Evolutionary conservation across 2,329 filamentous ascomycete species (phyloP), one percentile per base, ranked within the genome.

Genomic region (Leptodontidium sp.): DNA sequence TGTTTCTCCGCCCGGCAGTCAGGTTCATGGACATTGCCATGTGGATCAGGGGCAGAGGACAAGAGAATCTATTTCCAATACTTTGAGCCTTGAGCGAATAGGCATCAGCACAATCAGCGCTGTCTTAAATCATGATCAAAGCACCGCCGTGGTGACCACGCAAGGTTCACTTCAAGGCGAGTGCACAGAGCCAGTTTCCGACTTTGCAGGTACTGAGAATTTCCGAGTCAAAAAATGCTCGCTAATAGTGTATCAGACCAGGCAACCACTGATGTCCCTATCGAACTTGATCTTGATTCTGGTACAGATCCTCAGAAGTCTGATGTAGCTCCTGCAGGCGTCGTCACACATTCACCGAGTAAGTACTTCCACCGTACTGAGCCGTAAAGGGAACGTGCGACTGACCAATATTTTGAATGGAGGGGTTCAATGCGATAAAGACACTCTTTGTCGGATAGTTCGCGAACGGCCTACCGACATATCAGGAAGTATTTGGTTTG

Each of bases 401-500:
- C n/a, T n/a, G n/a, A n/a, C n/a, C n/a, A n/a, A n/a, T n/a, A n/a
- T n/a, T n/a, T n/a, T n/a, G n/a, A n/a, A n/a, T n/a, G 43, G 17
- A 61, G 7, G n/a, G 6, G 61, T 66, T 38, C 6, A 61, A 17
- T 61, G 61, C 43, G 43, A 52, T 3, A 66, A 66, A 53, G 17
- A 50, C 29, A 59, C 24, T 61, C 53, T 66, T 66, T 50, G 52
- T 15, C 40, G 52, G 43, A 61, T 59, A 50, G 8, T 66, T 66
- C n/a, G 40, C n/a, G 35, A 66, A n/a, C 24, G 11, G 55, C 64
- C 43, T 66, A 52, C 12, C 29, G 26, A 61, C 45, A 64, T 55
- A 57, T 26, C 61, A 52, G 64, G 64, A 38, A 24, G 17, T 40
- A 66, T 66, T 24, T 66, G 55, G 64, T 66, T 66, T 29, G 49